Evolutionary conservation across 306 rosid genomes (phyloP).

Genomic region (Trifolium dubium): DNA sequence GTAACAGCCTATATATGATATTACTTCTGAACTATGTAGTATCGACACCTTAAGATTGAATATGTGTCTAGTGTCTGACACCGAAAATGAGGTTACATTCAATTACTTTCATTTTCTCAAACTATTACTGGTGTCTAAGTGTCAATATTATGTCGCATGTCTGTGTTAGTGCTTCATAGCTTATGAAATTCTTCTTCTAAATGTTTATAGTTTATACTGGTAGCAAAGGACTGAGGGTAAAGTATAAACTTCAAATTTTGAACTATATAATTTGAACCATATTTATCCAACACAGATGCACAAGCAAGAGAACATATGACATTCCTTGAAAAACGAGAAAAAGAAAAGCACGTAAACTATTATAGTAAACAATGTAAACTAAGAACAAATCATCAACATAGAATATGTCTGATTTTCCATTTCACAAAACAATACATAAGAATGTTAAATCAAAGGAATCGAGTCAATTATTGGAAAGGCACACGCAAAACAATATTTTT

Average conservation of each 20-base stretch:
- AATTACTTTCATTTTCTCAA: background rate
- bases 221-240: background rate
- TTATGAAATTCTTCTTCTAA: constrained; percentile 7
- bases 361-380: background rate
- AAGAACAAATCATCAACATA: background rate
- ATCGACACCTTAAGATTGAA: background rate
- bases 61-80: background rate
- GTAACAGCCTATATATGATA: background rate
- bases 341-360: background rate
- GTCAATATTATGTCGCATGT: background rate
- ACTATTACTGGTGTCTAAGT: background rate
- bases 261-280: background rate
- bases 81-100: background rate
- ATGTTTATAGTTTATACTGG: background rate
- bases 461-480: background rate
- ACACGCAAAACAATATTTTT: background rate
- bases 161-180: background rate
- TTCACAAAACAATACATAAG: background rate
- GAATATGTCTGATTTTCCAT: background rate
- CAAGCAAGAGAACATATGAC: background rate
- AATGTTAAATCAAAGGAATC: background rate
- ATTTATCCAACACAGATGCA: background rate
- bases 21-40: background rate
- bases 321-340: background rate
- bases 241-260: constrained; percentile 17